A percentile compares a stretch with the other conserved stretches of the same genome.
phyloP scores from a whole-genome alignment of 2,329 filamentous ascomycete species.

The Chaetomium olivaceum region DNA sequence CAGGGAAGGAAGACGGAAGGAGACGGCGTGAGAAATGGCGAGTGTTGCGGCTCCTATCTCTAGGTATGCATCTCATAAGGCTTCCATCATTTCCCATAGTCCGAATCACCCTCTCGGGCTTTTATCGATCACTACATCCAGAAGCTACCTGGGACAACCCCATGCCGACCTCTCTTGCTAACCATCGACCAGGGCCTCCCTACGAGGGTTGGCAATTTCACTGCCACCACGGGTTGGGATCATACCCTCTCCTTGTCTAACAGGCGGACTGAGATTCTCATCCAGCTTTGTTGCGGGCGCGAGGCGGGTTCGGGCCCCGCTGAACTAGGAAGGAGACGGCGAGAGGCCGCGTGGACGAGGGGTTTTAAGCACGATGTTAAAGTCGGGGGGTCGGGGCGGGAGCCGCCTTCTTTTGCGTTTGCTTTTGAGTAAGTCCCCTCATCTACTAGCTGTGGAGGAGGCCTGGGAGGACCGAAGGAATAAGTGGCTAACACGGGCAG shows the following conservation, averaged over 20 bases:
- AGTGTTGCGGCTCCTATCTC: not conserved
- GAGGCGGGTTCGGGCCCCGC: not conserved
- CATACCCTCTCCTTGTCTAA: not conserved
- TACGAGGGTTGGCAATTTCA: not conserved
- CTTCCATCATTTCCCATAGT: not conserved
- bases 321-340: not conserved
- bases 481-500: conserved; percentile 11
- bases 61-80: not conserved
- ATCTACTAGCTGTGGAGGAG: not conserved
- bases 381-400: conserved; percentile 9
- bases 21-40: not conserved
- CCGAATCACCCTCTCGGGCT: not conserved
- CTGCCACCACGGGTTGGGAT: not conserved
- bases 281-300: not conserved
- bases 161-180: not conserved
- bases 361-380: conserved; percentile 12
- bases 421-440: conserved; percentile 42
- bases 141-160: not conserved
- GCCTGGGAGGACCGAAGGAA: not conserved
- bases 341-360: not conserved
- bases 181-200: not conserved
- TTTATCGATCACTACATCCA: not conserved
- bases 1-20: too few relatives aligned
- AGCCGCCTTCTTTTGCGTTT: conserved; percentile 43
- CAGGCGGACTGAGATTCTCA: not conserved